Percentiles rank a stretch among this genome's conserved stretches.
phyloP scores from a whole-genome alignment of 257 asterid species.

The Solanum okadae region DNA sequence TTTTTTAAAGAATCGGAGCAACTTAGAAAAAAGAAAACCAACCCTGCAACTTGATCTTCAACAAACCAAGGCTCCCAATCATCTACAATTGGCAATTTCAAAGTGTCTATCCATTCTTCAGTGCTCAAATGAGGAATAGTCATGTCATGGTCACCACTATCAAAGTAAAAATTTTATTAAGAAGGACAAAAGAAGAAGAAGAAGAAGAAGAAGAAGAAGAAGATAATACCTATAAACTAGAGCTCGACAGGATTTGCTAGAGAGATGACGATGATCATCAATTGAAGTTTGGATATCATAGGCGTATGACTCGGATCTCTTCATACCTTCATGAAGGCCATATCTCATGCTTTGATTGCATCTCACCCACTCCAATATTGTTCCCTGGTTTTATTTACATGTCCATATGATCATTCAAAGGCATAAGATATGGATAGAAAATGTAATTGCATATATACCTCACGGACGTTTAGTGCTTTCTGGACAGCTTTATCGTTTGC shows the following conservation, averaged over 20 bases:
- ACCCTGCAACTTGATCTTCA: slow-evolving; percentile 27
- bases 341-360: not conserved
- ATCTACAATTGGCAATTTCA: slow-evolving; percentile 8
- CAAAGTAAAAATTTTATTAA: not conserved
- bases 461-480: no score
- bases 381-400: not conserved
- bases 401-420: not conserved
- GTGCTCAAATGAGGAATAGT: slow-evolving; percentile 10
- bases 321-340: not conserved
- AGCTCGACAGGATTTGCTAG: slow-evolving; percentile 23
- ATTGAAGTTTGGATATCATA: not conserved
- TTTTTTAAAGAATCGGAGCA: fast-evolving
- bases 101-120: slow-evolving; percentile 16
- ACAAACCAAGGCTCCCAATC: slow-evolving; percentile 31
- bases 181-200: no score
- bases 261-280: not conserved
- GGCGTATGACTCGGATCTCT: not conserved
- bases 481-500: no score
- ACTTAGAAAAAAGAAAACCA: not conserved
- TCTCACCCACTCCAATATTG: not conserved
- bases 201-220: no score
- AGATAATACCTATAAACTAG: slow-evolving; percentile 31
- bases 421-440: no score
- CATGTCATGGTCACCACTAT: slow-evolving; percentile 26
- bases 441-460: no score